Base-by-base conservation (phyloP, 2,329 filamentous ascomycete species). In the Ophiostoma australiae region DNA sequence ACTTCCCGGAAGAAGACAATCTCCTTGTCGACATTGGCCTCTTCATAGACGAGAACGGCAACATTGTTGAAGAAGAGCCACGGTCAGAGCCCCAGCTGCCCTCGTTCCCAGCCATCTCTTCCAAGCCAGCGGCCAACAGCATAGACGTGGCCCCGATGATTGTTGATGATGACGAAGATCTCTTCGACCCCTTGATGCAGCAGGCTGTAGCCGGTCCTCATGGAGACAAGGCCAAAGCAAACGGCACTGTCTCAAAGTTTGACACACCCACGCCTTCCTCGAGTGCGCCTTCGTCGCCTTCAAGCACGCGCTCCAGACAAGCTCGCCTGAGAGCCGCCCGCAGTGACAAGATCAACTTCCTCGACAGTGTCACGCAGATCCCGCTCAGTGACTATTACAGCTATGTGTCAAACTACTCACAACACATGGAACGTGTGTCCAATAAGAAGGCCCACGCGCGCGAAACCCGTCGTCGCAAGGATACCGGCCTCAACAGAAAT, bases 1-100 rank as follows among this genome's bases (percentile, higher is more conserved):
- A 41, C 74, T 79, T 87, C 20, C 81, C 82, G 1, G 74, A 81
- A 1, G 86, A 85, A 4, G 77, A 81, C 27, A 75, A 75, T 3
- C 78, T 87, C 35, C 79, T 80, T 10, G 72, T 75, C 1, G 72
- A 82, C 31, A 77, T 81, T 15, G 81, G 80, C 2, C 76, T 80
- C 23, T 69, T 73, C 58, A 72, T 75, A 23, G 74, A 77, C 31
- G 74, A 76, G 15, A 74, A 74, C 20, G 74, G 73, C 70, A 31
- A 74, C 63, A 65, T 73, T 65, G 23, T 74, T 33, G 73, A 75
- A 75, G 70, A 73, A 35, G 74, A 75, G 35, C 69, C 72, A 1
- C 68, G 31, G 20, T 23, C 71, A 33, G 74, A 74, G 71, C 74
- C 73, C 1, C 74, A 73, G 71, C 73, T 75, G 58, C 74, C 74